A percentile compares a stretch with the other conserved stretches of the same genome.
Evolutionary conservation across 371 early-diverging fungal species (phyloP).

Genomic region (Rhizopus sp.): DNA sequence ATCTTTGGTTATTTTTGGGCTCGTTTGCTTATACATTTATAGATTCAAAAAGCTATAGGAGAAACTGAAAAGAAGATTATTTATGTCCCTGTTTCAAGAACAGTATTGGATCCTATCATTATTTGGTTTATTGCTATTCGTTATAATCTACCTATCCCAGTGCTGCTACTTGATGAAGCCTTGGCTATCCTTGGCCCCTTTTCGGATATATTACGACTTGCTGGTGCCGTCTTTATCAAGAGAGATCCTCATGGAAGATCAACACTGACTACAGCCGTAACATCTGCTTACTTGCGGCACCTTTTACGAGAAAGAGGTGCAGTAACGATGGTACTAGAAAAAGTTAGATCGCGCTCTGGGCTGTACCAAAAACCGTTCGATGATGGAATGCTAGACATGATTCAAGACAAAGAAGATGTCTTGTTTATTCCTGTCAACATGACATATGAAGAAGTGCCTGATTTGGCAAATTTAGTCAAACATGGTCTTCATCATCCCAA

Average conservation of each 20-base stretch:
- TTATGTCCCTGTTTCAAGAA: constrained; percentile 37
- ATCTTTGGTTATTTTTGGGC: not conserved
- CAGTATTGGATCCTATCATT: constrained; percentile 30
- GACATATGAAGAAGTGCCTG: constrained; percentile 33
- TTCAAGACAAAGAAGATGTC: constrained; percentile 11
- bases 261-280: constrained; percentile 23
- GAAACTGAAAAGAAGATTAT: constrained; percentile 23
- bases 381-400: constrained; percentile 30
- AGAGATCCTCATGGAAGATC: constrained; percentile 27
- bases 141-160: constrained; percentile 35
- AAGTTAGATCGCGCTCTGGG: constrained; percentile 31
- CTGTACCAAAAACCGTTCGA: constrained; percentile 19
- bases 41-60: constrained; percentile 19
- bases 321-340: constrained; percentile 24
- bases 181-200: constrained; percentile 33
- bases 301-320: constrained; percentile 29
- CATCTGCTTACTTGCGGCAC: constrained; percentile 27
- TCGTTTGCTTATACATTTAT: not conserved
- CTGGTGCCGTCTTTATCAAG: constrained; percentile 33
- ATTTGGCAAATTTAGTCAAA: constrained; percentile 19
- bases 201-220: constrained; percentile 30
- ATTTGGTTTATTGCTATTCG: constrained; percentile 36
- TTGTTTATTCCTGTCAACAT: constrained; percentile 33
- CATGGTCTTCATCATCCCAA: constrained; percentile 19
- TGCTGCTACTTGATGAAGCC: constrained; percentile 29